These are phyloP conservation scores for Pythium diclinum DNA, from an alignment of 352 stramenopile genomes.

Conservation along the genomic window DNA sequence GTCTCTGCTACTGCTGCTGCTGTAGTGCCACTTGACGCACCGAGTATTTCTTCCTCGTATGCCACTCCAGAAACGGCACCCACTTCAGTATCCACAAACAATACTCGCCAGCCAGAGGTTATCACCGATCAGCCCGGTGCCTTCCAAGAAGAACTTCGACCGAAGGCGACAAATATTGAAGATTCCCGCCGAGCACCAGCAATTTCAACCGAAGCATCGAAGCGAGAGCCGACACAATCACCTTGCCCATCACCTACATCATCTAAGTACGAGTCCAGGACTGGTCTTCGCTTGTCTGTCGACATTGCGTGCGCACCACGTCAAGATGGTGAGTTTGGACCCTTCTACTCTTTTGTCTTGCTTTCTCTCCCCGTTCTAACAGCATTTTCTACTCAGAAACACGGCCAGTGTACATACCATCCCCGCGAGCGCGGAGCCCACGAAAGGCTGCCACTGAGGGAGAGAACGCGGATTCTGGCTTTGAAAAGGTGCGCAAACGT, in stretches of 20 bases:
- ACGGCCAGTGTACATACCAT: constrained; percentile 49
- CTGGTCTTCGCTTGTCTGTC: constrained; percentile 48
- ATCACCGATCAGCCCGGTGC: neutral
- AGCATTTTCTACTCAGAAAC: constrained; percentile 28
- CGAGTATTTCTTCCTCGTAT: neutral
- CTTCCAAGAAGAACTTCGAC: neutral
- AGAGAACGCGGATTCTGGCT: constrained; percentile 32
- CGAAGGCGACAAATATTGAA: neutral
- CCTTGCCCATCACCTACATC: constrained; percentile 12
- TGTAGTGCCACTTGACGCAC: constrained; percentile 2
- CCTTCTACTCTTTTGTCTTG: neutral
- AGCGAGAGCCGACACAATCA: neutral
- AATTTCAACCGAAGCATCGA: neutral
- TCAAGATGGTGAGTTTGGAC: constrained; percentile 37
- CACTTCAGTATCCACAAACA: neutral
- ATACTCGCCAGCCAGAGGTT: neutral
- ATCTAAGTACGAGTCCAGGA: constrained; percentile 51
- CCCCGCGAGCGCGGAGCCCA: constrained; percentile 41
- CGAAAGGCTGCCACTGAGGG: constrained; percentile 20
- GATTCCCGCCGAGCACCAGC: neutral
- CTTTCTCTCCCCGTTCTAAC: neutral
- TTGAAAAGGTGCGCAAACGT: constrained; percentile 50
- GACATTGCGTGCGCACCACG: constrained; percentile 40
- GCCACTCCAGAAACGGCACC: neutral
- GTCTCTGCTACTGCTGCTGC: neutral